phyloP scores from a whole-genome alignment of 768 basidiomycete genomes.

The Boletus sp. region DNA sequence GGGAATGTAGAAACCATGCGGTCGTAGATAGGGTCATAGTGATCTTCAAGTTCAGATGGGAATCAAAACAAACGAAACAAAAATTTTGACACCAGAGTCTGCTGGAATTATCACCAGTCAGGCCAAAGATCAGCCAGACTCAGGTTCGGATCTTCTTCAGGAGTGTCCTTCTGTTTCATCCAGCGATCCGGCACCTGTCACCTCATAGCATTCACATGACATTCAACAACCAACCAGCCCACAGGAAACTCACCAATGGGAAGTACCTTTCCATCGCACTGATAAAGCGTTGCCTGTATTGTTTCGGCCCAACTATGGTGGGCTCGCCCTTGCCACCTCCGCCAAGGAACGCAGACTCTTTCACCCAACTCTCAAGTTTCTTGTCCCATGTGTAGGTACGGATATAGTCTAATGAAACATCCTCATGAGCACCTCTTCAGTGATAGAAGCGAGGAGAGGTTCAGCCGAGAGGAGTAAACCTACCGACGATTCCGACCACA shows the following conservation, averaged over 20 bases:
- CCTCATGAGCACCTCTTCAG: constrained; percentile 4
- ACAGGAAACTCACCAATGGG: constrained; percentile 56
- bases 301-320: constrained; percentile 93
- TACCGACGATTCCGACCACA: constrained; percentile 96
- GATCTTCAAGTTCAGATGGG: constrained; percentile 1
- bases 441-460: background rate
- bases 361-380: constrained; percentile 97
- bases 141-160: constrained; percentile 64
- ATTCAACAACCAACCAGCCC: background rate
- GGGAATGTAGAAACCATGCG: background rate
- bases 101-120: constrained; percentile 44
- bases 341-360: constrained; percentile 89
- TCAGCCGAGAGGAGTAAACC: constrained; percentile 29
- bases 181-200: constrained; percentile 80
- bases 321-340: constrained; percentile 83
- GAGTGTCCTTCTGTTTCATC: constrained; percentile 81
- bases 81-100: background rate
- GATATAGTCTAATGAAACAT: constrained; percentile 67
- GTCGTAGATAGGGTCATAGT: background rate
- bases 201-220: background rate
- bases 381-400: constrained; percentile 99
- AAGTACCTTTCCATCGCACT: constrained; percentile 90
- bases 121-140: constrained; percentile 58
- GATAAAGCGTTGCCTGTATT: constrained; percentile 85
- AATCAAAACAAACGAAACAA: constrained; percentile 1